Evolutionary conservation across 2,329 filamentous ascomycete species (phyloP).

Genomic region (Neobulgaria alba): DNA sequence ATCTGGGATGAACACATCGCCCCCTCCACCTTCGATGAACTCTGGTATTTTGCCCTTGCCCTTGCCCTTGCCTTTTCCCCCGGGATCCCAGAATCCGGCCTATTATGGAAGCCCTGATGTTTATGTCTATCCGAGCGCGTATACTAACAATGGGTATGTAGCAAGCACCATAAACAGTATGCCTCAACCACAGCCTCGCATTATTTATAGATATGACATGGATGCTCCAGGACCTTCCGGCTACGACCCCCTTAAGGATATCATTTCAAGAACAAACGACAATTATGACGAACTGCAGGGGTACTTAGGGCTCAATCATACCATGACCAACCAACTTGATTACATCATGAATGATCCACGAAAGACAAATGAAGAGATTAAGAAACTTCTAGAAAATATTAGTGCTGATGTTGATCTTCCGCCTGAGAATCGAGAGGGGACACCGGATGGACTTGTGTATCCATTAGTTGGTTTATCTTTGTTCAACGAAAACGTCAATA

Average conservation of each 20-base stretch:
- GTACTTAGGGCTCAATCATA: constrained; percentile 31
- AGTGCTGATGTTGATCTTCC: constrained; percentile 60
- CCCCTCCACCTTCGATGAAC: background rate
- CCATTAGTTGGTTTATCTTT: constrained; percentile 35
- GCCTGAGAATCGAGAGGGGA: constrained; percentile 54
- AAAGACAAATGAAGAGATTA: constrained; percentile 56
- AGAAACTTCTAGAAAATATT: constrained; percentile 63
- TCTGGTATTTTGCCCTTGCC: background rate
- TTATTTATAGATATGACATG: too few species aligned
- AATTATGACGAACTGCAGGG: constrained; percentile 31
- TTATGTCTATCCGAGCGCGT: constrained; percentile 5
- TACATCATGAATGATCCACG: constrained; percentile 35
- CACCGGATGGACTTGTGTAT: constrained; percentile 59
- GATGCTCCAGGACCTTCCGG: background rate
- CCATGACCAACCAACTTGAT: constrained; percentile 16
- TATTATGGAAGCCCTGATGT: background rate
- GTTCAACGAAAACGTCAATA: background rate
- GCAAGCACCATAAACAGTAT: background rate
- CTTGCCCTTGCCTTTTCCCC: background rate
- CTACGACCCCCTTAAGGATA: constrained; percentile 23
- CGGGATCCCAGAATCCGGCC: background rate
- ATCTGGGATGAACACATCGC: constrained; percentile 10
- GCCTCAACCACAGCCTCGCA: too few species aligned
- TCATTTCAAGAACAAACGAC: constrained; percentile 33
- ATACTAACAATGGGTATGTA: background rate